Evolutionary conservation across 345 rosid species (phyloP).

Genomic region (Eucalyptus victrix): DNA sequence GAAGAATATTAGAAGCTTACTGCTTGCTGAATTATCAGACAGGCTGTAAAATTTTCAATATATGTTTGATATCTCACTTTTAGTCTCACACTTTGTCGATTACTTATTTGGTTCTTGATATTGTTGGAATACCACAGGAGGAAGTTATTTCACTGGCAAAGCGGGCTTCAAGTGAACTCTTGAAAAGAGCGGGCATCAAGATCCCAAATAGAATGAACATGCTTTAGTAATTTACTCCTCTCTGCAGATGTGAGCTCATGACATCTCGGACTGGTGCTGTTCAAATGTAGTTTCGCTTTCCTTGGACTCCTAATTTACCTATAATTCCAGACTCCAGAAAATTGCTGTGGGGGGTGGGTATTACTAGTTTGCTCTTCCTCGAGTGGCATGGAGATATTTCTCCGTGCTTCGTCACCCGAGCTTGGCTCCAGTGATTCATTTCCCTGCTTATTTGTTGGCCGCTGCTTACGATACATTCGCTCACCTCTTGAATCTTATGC

Average conservation of each 20-base stretch:
- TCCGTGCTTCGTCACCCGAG: background rate
- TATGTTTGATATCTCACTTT: background rate
- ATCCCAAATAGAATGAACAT: slow-evolving; percentile 40
- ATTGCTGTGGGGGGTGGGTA: background rate
- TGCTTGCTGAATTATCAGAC: background rate
- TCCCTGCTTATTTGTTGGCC: background rate
- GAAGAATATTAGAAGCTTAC: background rate
- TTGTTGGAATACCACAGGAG: background rate
- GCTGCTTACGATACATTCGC: background rate
- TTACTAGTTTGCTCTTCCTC: background rate
- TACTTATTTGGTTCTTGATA: background rate
- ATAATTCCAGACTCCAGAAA: background rate
- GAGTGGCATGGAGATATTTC: background rate
- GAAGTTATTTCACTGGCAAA: slow-evolving; percentile 24
- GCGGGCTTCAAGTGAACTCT: slow-evolving; percentile 26
- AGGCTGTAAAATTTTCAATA: background rate
- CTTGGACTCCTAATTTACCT: background rate
- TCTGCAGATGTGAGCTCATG: background rate
- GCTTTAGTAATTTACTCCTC: background rate
- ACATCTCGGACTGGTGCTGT: background rate
- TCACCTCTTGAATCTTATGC: background rate
- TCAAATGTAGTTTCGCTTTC: background rate
- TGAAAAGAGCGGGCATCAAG: slow-evolving; percentile 38
- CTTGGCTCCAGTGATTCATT: background rate
- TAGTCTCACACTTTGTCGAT: background rate